Percentiles rank a stretch among this genome's conserved stretches.
Evolutionary conservation across 257 asterid species (phyloP).

Genomic region (Solanum etuberosum): DNA sequence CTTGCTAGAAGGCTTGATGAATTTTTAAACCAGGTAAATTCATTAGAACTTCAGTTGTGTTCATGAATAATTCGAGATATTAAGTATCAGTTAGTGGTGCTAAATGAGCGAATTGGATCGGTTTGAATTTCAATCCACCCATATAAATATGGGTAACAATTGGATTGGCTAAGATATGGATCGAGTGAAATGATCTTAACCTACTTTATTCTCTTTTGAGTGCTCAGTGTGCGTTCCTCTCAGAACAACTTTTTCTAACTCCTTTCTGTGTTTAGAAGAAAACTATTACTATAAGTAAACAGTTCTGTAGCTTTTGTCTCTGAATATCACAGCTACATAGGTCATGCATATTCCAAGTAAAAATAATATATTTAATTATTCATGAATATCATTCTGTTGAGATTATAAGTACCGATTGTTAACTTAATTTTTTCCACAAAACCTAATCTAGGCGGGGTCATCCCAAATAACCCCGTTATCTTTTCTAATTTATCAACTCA

Average conservation of each 20-base stretch:
- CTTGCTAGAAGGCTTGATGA: constrained; percentile 90
- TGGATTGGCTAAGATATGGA: not conserved
- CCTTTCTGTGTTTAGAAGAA: not conserved
- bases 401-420: not conserved
- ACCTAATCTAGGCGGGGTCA: not conserved
- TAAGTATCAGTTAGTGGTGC: not conserved
- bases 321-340: not conserved
- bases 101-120: not conserved
- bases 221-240: not conserved
- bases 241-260: not conserved
- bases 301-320: not conserved
- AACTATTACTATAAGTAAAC: not conserved
- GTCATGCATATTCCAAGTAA: not conserved
- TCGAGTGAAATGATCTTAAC: not conserved
- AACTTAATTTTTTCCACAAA: not conserved
- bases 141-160: not conserved
- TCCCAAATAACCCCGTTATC: not conserved
- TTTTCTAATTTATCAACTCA: not conserved
- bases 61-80: not conserved
- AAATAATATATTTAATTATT: not conserved
- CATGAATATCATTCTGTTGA: not conserved
- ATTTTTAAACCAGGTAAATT: constrained; percentile 75
- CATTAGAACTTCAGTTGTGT: not conserved
- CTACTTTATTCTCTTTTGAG: not conserved
- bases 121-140: not conserved